These are phyloP conservation scores for Hypoxylon sp. DNA, from an alignment of 2,329 filamentous ascomycete genomes.

Conservation along the genomic window DNA sequence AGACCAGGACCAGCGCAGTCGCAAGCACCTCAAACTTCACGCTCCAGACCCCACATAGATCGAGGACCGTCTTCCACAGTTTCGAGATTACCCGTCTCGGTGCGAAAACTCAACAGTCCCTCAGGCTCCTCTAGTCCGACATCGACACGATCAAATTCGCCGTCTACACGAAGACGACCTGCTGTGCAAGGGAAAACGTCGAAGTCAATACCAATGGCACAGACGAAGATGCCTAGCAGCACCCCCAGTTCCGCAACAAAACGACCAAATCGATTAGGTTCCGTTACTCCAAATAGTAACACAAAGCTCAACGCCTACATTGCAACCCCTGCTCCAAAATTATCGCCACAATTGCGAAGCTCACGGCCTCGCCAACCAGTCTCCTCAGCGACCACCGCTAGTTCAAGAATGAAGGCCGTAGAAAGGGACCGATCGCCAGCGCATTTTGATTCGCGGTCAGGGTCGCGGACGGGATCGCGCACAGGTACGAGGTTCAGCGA, in stretches of 20 bases:
- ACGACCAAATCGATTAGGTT: conserved; percentile 57
- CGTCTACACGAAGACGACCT: conserved; percentile 60
- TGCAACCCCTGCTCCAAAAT: conserved; percentile 75
- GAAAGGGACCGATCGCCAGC: conserved; percentile 67
- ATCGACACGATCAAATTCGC: conserved; percentile 70
- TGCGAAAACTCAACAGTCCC: conserved; percentile 60
- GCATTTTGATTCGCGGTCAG: conserved; percentile 51
- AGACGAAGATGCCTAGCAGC: conserved; percentile 61
- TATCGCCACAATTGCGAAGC: conserved; percentile 83
- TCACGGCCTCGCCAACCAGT: conserved; percentile 85
- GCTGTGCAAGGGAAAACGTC: conserved; percentile 59
- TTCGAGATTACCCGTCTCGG: conserved; percentile 63
- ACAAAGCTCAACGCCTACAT: conserved; percentile 80
- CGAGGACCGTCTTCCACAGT: conserved; percentile 50
- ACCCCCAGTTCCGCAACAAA: conserved; percentile 53
- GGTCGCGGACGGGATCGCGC: conserved; percentile 53
- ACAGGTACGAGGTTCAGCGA: conserved; percentile 56
- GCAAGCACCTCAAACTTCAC: conserved; percentile 52
- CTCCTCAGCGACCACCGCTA: conserved; percentile 78
- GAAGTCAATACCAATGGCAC: conserved; percentile 51
- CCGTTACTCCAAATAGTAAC: conserved; percentile 65
- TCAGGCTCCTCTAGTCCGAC: conserved; percentile 63
- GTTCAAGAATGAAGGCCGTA: conserved; percentile 74
- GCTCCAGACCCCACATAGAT: conserved; percentile 54
- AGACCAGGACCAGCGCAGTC: conserved; percentile 52